Evolutionary conservation across 2,329 filamentous ascomycete genomes (phyloP), one percentile per base, ranked within the genome.

Genomic region (Cryphonectria naterciae): DNA sequence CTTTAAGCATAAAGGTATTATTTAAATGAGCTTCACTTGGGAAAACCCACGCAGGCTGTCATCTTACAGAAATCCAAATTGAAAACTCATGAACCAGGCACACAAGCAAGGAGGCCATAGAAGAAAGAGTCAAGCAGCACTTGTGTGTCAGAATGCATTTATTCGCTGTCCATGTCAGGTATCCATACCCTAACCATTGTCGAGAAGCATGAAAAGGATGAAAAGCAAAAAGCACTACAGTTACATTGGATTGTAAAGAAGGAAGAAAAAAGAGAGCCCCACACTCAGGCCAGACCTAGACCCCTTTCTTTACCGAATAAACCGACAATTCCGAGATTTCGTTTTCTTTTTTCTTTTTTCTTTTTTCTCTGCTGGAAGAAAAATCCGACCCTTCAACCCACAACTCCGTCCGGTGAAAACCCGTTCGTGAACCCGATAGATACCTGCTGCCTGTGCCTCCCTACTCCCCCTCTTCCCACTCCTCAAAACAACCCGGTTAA

Each of bases 151-250:
- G 64, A 70, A 71, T 67, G 70, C 68, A 72, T 70, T 60, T 65
- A 72, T 67, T 69, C 70, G 70, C 70, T 72, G 58, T 67, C 63
- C 70, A 58, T 67, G 65, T 46, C 68, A 67, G 68, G 68, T 72
- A 70, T 70, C 68, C 63, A 67, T 64, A 69, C 70, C 64, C 32
- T 56, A 35, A 39, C 43, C 67, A 60, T 52, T 17, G 39, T 56
- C 15, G 43, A 60, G 32, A 68, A 70, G 65, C 41, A 35, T 32
- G 68, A 72, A 25, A n/a, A n/a, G 22, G 46, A 49, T 49, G 71
- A 67, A 62, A 54, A 46, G 32, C n/a, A 58, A 73, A 17, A 73
- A 68, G 37, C 37, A 56, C 69, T 54, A 72, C 41, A 66, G 69
- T 70, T 70, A 69, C 71, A 68, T 39, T 41, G 63, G 61, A 25